Evolutionary conservation across 768 basidiomycete species (phyloP).

Genomic region (Steccherinum ochraceum): DNA sequence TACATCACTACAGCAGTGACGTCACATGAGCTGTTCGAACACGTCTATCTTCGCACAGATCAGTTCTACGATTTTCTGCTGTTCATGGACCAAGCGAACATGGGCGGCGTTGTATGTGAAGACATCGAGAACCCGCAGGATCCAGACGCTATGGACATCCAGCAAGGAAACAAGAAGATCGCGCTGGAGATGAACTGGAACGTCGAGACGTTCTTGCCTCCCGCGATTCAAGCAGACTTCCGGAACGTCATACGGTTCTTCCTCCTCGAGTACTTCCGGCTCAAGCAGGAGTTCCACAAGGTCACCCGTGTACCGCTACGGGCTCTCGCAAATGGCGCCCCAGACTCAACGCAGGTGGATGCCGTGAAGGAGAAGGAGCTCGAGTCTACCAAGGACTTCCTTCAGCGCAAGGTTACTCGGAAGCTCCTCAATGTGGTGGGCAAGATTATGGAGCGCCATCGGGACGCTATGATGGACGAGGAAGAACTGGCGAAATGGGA

Average conservation of each 20-base stretch:
- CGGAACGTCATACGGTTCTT: constrained; percentile 68
- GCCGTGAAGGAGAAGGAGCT: constrained; percentile 62
- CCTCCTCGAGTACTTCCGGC: constrained; percentile 77
- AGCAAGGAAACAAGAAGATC: constrained; percentile 23
- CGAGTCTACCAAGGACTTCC: constrained; percentile 66
- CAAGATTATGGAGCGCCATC: constrained; percentile 52
- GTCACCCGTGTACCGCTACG: constrained; percentile 65
- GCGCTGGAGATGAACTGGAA: constrained; percentile 88
- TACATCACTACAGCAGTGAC: constrained; percentile 93
- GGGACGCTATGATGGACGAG: constrained; percentile 51
- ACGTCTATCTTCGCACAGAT: constrained; percentile 79
- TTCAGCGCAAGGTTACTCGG: constrained; percentile 74
- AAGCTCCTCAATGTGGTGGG: constrained; percentile 68
- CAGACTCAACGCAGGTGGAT: constrained; percentile 62
- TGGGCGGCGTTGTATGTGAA: constrained; percentile 83
- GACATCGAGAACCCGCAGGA: constrained; percentile 24
- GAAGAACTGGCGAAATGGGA: constrained; percentile 49
- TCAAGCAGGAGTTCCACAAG: constrained; percentile 58
- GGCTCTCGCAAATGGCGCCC: constrained; percentile 56
- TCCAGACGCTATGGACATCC: constrained; percentile 34
- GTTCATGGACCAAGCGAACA: constrained; percentile 94
- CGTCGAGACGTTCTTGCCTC: constrained; percentile 83
- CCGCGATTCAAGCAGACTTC: constrained; percentile 75
- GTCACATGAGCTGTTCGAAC: constrained; percentile 92
- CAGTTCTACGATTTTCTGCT: constrained; percentile 91